These are phyloP conservation scores for Butyriboletus loyo DNA, from an alignment of 768 basidiomycete genomes.

Conservation along the genomic window DNA sequence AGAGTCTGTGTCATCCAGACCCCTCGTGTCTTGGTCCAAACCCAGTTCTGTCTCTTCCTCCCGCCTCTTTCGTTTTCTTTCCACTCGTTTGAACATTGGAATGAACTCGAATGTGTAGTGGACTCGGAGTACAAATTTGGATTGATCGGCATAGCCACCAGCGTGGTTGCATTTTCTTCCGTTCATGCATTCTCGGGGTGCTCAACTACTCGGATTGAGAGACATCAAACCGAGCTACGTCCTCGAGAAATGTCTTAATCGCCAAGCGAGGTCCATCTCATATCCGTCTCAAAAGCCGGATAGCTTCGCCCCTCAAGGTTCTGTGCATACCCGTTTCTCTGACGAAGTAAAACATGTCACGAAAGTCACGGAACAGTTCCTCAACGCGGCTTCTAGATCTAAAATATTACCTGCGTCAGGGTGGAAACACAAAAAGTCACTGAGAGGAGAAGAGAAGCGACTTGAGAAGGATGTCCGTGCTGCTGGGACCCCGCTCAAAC, in stretches of 20 bases:
- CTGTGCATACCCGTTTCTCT: not conserved
- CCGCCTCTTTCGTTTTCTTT: constrained; percentile 58
- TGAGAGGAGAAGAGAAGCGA: constrained; percentile 41
- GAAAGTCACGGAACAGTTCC: constrained; percentile 30
- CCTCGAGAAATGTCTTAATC: constrained; percentile 7
- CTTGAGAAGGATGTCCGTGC: constrained; percentile 25
- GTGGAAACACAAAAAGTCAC: constrained; percentile 37
- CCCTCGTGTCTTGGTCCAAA: constrained; percentile 62
- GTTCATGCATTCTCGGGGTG: constrained; percentile 29
- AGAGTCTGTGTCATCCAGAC: constrained; percentile 72
- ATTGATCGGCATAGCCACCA: constrained; percentile 24
- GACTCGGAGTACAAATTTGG: not conserved
- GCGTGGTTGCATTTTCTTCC: constrained; percentile 18
- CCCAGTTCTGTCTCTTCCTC: constrained; percentile 66
- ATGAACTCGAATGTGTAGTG: not conserved
- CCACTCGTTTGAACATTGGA: constrained; percentile 76
- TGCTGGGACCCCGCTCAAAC: constrained; percentile 8
- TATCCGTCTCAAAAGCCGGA: not conserved
- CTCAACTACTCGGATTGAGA: constrained; percentile 15
- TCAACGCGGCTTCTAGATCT: constrained; percentile 33
- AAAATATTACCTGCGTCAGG: constrained; percentile 19
- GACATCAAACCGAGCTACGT: constrained; percentile 16
- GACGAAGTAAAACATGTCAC: constrained; percentile 10
- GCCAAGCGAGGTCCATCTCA: not conserved
- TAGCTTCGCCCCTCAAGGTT: not conserved